phyloP scores from a whole-genome alignment of 208 protist species.

The Leishmania tropica region DNA sequence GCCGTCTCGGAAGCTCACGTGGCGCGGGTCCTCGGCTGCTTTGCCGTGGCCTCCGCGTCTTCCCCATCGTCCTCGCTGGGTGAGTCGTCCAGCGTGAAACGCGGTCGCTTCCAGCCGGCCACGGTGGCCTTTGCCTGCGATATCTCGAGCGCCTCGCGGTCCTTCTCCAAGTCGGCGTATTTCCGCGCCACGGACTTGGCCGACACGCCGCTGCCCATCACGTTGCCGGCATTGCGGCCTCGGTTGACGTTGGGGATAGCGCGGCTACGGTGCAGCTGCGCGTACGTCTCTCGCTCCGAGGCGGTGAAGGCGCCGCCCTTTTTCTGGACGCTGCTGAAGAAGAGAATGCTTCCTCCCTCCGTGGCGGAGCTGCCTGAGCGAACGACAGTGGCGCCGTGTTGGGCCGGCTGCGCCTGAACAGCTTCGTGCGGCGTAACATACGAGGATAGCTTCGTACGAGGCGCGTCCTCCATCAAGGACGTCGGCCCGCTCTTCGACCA shows the following conservation, averaged over 20 bases:
- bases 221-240: slow-evolving; percentile 28
- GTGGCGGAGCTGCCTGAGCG: slow-evolving; percentile 50
- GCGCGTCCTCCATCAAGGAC: slow-evolving; percentile 17
- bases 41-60: slow-evolving; percentile 6
- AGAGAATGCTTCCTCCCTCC: slow-evolving; percentile 61
- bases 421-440: slow-evolving; percentile 69
- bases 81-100: slow-evolving; percentile 42
- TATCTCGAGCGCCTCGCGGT: slow-evolving; percentile 32
- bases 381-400: slow-evolving; percentile 77
- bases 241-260: slow-evolving; percentile 45
- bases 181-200: slow-evolving; percentile 21
- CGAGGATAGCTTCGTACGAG: slow-evolving; percentile 34
- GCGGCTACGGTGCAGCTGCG: slow-evolving; percentile 61
- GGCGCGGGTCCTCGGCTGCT: background rate
- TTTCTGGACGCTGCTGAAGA: slow-evolving; percentile 86
- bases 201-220: slow-evolving; percentile 23
- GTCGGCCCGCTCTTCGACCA: background rate
- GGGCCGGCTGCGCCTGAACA: slow-evolving; percentile 54
- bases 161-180: slow-evolving; percentile 37
- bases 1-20: background rate
- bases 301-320: slow-evolving; percentile 78
- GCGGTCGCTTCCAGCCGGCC: slow-evolving; percentile 24
- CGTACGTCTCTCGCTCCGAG: slow-evolving; percentile 67
- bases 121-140: slow-evolving; percentile 28
- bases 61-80: slow-evolving; percentile 29